These are phyloP conservation scores for Penicillium alfredii DNA, from an alignment of 495 filamentous ascomycete species.

Conservation along the genomic window DNA sequence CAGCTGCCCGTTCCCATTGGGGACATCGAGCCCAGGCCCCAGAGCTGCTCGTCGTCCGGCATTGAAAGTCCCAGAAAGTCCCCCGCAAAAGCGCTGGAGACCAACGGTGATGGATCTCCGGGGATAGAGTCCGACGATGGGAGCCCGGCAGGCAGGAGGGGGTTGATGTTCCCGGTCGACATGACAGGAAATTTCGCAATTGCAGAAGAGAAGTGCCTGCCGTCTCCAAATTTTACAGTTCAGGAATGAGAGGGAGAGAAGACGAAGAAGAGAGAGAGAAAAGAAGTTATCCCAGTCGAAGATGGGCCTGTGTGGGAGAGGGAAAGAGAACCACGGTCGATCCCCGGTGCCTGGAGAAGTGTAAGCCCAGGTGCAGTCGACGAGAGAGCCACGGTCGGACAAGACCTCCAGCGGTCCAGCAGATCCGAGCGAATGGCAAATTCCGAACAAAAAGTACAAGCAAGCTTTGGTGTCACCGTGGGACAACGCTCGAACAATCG, in stretches of 20 bases:
- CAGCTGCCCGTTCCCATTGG: slow-evolving; percentile 20
- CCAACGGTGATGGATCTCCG: slow-evolving; percentile 16
- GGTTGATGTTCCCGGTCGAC: slow-evolving; percentile 18
- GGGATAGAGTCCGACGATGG: slow-evolving; percentile 7
- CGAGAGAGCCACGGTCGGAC: slow-evolving; percentile 29
- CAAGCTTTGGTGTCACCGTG: no score
- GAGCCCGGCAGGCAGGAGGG: slow-evolving; percentile 12
- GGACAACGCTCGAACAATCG: no score
- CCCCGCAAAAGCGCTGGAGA: slow-evolving; percentile 19
- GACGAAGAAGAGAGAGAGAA: slow-evolving; percentile 1
- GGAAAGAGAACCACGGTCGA: slow-evolving; percentile 15
- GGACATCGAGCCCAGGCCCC: slow-evolving; percentile 30
- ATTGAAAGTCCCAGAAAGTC: slow-evolving; percentile 28
- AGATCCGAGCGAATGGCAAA: slow-evolving; percentile 26
- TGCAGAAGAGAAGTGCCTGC: no score
- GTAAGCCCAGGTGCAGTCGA: slow-evolving; percentile 16
- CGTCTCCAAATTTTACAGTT: no score
- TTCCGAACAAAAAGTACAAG: neutral
- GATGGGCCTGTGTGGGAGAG: neutral
- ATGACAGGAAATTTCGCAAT: slow-evolving; percentile 8
- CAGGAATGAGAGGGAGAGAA: no score
- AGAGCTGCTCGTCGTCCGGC: slow-evolving; percentile 31
- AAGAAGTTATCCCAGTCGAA: neutral
- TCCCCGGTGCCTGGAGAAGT: slow-evolving; percentile 19
- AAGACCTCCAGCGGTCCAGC: slow-evolving; percentile 28